These are phyloP conservation scores for Acanthamoeba lenticulata DNA, from an alignment of 208 protist species.

Conservation along the genomic window DNA sequence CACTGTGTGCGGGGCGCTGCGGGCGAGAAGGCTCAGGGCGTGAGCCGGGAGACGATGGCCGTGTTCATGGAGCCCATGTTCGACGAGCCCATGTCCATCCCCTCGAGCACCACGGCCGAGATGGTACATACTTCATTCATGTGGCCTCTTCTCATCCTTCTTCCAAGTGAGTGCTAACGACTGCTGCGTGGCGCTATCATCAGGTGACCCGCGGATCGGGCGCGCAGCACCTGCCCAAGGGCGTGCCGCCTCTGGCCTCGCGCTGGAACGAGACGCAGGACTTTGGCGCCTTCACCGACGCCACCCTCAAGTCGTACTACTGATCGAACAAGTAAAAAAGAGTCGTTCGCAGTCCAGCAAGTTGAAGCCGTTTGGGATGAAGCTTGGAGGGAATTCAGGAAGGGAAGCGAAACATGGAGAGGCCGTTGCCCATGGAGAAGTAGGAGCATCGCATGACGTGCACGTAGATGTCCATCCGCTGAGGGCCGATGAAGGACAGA, in stretches of 20 bases:
- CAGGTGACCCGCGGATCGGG: neutral
- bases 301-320: conserved; percentile 5
- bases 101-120: neutral
- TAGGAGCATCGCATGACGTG: neutral
- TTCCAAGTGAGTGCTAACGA: neutral
- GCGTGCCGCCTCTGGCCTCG: neutral
- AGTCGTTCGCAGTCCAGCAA: neutral
- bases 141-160: neutral
- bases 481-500: neutral
- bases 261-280: conserved; percentile 7
- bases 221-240: conserved; percentile 22
- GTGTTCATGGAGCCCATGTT: conserved; percentile 87
- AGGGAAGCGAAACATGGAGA: too few species aligned
- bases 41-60: conserved; percentile 81
- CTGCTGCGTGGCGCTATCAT: neutral
- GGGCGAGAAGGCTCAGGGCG: conserved; percentile 31
- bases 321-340: neutral
- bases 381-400: neutral
- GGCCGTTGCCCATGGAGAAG: neutral
- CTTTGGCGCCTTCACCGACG: neutral
- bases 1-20: conserved; percentile 80
- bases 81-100: conserved; percentile 73
- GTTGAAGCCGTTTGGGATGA: neutral
- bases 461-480: neutral
- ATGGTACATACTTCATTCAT: neutral